Evolutionary conservation across 192 early-diverging fungal species (phyloP), one percentile per base, ranked within the genome.

Genomic region (Coemansia sp.): DNA sequence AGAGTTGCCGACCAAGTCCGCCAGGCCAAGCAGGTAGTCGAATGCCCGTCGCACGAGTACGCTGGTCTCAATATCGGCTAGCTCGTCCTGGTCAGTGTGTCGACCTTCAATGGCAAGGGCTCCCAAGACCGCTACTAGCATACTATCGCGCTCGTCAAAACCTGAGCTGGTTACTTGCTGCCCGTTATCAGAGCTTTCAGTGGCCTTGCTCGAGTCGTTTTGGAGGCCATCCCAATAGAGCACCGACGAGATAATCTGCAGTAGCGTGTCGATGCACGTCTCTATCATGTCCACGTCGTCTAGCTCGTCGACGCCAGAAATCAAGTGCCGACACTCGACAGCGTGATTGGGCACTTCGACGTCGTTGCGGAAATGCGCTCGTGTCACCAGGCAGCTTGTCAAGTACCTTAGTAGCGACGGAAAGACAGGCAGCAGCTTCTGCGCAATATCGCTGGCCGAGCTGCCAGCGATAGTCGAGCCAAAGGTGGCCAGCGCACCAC

Each of bases 201-300:
- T 7, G 2, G 36, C 34, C 59, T 50, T 32, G 29, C 29, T 31
- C 7, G 42, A 55, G 20, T 45, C 36, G 12, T 46, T 44, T 19
- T 83, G 76, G 55, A 83, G 59, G 5, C 81, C 81, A 59, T 83
- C 81, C 81, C 81, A 83, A 39, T 46, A 29, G 8, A 83, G 55
- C 13, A 77, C 65, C 0, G 71, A 42, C 1, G 68, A 62, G 11
- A 78, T 39, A 12, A 72, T 75, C 53, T 71, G 72, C 50, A 83
- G 44, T 45, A 83, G 51, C 40, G 38, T 42, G 64, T 78, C 75
- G 22, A 75, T 64, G 56, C 76, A 83, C 1, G 17, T 3, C 15
- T 72, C 75, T 0, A 76, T 27, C 20, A 67, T 60, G n/a, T 22
- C 13, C 3, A 77, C 65, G 5, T 77, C 71, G 5, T 61, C 65